Evolutionary conservation across 164 flowering plant genomes (phyloP).

Genomic region (Kalanchoe fedtschenkoi): DNA sequence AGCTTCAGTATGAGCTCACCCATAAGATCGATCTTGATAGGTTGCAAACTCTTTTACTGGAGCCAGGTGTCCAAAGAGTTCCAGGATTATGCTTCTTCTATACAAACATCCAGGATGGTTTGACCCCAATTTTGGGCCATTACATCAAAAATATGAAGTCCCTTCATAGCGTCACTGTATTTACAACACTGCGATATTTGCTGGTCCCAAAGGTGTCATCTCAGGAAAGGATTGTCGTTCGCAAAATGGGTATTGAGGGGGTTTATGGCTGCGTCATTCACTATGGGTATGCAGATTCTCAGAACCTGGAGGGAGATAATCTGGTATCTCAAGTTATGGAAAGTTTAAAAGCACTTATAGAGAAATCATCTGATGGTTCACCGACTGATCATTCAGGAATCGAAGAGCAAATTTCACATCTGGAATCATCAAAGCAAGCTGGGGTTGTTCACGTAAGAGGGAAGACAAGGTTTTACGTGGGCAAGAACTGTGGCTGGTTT

Average conservation of each 20-base stretch:
- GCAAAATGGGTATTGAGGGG: constrained; percentile 39
- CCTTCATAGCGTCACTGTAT: constrained; percentile 54
- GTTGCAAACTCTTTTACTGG: constrained; percentile 33
- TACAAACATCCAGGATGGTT: constrained; percentile 60
- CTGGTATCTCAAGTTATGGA: constrained; percentile 38
- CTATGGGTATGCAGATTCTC: constrained; percentile 66
- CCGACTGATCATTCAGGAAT: constrained; percentile 10
- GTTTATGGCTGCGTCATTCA: constrained; percentile 57
- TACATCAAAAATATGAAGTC: constrained; percentile 67
- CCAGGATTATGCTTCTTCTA: constrained; percentile 76
- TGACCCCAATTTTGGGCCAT: constrained; percentile 66
- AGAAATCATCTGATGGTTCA: constrained; percentile 7
- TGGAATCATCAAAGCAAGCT: constrained; percentile 38
- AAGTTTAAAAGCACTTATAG: constrained; percentile 24
- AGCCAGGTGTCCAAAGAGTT: constrained; percentile 57
- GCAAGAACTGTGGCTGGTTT: constrained; percentile 42
- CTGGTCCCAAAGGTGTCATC: constrained; percentile 59
- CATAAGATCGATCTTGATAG: constrained; percentile 42
- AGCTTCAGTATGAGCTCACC: constrained; percentile 52
- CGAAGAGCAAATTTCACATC: constrained; percentile 32
- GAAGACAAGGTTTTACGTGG: constrained; percentile 54
- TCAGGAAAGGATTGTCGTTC: constrained; percentile 45
- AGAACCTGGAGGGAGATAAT: constrained; percentile 44
- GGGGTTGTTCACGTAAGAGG: constrained; percentile 70
- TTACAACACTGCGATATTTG: constrained; percentile 53